Evolutionary conservation across 176 grass and related monocot genomes (phyloP), one percentile per base, ranked within the genome.

Genomic region (Carex myosuroides): DNA sequence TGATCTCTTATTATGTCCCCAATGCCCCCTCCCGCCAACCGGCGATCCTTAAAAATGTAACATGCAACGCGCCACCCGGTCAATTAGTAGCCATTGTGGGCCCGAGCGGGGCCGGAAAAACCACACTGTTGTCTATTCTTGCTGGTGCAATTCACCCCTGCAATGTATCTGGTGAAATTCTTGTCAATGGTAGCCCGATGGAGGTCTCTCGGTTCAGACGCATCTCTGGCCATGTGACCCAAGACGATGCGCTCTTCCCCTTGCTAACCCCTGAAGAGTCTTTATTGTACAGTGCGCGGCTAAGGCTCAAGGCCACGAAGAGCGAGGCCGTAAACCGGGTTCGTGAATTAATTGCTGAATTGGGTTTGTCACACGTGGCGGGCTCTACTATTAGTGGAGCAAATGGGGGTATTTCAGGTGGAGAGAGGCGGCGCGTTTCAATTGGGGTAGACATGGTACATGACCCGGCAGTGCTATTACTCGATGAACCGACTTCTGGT

Each of bases 201-300:
- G 93, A 95, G 60, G 89, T 86, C 9, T 89, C 96, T 0, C 48
- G 86, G 13, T 98, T 93, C 88, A 86, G 91, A 8, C 88, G 92
- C 7, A 88, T 90, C 14, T 98, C 96, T 5, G 96, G 96, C 0
- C 88, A 98, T 81, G 96, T 95, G 12, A 88, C 96, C 7, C 96
- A 98, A 90, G 89, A 95, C 5, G 95, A 98, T 81, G 88, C 91
- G 9, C 92, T 98, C 50, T 98, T 98, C 86, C 96, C 96, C 46
- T 79, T 91, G 86, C 88, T 98, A 53, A 98, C 93, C 48, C 92
- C 92, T 26, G 91, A 95, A 88, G 96, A 98, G 86, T 89, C 93
- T 61, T 91, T 98, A 61, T n/a, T 90, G 9, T 95, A 95, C 83
- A 98, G 93, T 86, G 96, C 96, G 22, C 84, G 91, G 11, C 79